Base-by-base conservation (phyloP, 345 rosid genomes). In the Cochlearia excelsa region DNA sequence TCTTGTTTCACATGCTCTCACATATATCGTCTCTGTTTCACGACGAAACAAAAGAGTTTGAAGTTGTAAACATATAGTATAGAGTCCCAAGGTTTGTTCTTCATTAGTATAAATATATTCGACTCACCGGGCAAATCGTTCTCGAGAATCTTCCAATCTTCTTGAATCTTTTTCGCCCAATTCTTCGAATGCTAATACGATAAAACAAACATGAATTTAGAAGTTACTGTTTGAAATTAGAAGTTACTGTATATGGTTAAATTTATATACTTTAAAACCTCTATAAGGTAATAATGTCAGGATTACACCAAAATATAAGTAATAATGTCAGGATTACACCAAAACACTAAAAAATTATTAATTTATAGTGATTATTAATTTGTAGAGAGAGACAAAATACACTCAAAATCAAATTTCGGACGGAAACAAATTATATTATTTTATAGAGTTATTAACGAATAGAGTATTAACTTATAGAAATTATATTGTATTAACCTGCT, bases 111-210 rank as follows among this genome's bases (percentile, higher is more conserved):
- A 16, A 16, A 16, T 16, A 16, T 16, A 16, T 16, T 16, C 23
- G 23, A 16, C 57, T 45, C 31, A 88, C 98, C 96, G 51, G 98
- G 96, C 77, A 92, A 78, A 79, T 86, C 93, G 51, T 88, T 86
- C 78, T 84, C 86, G 52, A 88, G 81, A 48, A 82, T 86, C 79
- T 60, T 81, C 98, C 98, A 92, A 66, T 92, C 98, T 9, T 78
- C 84, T 72, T 86, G 98, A 68, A 92, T 81, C 72, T 74, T 83
- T 72, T 84, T 88, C 38, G 79, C 81, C 96, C 93, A 92, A 47
- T 40, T 73, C 64, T 80, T 84, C 0, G 84, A 33, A 10, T 82
- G 81, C 98, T 86, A 68, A 29, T 40, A 69, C 27, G 34, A 73
- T 54, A 28, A 74, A 11, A 16, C 23, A 16, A 16, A 16, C 3